Evolutionary conservation across 1,139 yeast genomes (phyloP), one percentile per base, ranked within the genome.

Genomic region (Torulaspora pretoriensis): DNA sequence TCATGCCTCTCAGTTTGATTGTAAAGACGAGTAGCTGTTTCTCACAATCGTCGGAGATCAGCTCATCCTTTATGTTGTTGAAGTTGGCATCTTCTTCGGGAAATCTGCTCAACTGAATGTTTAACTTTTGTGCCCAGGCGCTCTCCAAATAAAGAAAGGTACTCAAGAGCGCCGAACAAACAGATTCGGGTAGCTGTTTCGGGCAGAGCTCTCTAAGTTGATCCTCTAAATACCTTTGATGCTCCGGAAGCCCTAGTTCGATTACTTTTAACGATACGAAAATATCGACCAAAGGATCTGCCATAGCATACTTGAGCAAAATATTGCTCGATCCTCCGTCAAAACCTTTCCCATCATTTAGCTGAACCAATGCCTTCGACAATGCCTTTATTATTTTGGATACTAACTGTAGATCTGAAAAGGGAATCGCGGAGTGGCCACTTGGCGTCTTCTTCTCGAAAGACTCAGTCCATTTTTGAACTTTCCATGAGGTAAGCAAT

Each of bases 61-160:
- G 50, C 1, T 59, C 61, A 12, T 52, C 54, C 14, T 54, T 30
- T 16, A 54, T 17, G 17, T 72, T 73, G 43, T 69, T 76, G 46
- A 73, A 73, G 50, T 75, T 74, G 2, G 80, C 84, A 54, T 74
- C 82, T 60, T 83, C 89, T 30, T 73, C 72, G 31, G 72, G 80
- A 19, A 66, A 68, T 55, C 86, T 71, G 28, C 78, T 83, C 44
- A 83, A 61, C 9, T 71, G 69, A 3, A 72, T 57, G 0, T 63
- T 65, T 8, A 53, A 26, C 4, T 52, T 47, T 12, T 52, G 51
- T 1, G 67, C 54, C 40, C 55, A 55, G 2, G 71, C 61, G 26
- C 64, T 52, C 35, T 67, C 68, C 17, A 68, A 58, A 45, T 70
- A 55, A 19, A 61, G 38, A 68, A 50, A 68, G 46, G 36, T 55